phyloP scores from a whole-genome alignment of 2,329 filamentous ascomycete species.

The Alternaria alternata region DNA sequence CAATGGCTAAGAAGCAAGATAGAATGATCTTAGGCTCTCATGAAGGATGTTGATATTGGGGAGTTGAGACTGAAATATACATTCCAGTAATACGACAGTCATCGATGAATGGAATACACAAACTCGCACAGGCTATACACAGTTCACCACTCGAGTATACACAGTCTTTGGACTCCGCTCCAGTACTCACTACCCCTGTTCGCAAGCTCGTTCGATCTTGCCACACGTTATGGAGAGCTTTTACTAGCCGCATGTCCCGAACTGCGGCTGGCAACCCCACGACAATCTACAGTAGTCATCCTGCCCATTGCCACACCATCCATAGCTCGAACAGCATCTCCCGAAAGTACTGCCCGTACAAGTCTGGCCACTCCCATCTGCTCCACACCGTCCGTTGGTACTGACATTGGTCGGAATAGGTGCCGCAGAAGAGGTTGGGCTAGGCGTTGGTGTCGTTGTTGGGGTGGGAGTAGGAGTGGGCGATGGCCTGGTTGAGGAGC shows the following conservation, averaged over 20 bases:
- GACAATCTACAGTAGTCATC: constrained; percentile 31
- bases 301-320: constrained; percentile 31
- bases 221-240: not conserved
- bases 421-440: constrained; percentile 19
- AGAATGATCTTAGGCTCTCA: not conserved
- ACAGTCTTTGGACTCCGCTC: not conserved
- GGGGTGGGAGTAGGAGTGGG: constrained; percentile 24
- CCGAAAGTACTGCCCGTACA: constrained; percentile 37
- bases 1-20: not conserved
- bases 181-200: not conserved
- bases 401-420: constrained; percentile 36
- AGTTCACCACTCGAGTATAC: not conserved
- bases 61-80: not conserved
- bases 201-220: not conserved
- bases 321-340: constrained; percentile 38
- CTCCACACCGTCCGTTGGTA: constrained; percentile 37
- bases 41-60: not conserved
- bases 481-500: constrained; percentile 19
- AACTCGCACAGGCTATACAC: not conserved
- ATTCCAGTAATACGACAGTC: not conserved
- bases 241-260: constrained; percentile 26
- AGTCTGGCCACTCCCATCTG: constrained; percentile 28
- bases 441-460: constrained; percentile 23
- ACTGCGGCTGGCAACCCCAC: constrained; percentile 34
- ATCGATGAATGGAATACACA: not conserved